Evolutionary conservation across 441 rosid genomes (phyloP), one percentile per base, ranked within the genome.

Genomic region (Mallotus japonicus): DNA sequence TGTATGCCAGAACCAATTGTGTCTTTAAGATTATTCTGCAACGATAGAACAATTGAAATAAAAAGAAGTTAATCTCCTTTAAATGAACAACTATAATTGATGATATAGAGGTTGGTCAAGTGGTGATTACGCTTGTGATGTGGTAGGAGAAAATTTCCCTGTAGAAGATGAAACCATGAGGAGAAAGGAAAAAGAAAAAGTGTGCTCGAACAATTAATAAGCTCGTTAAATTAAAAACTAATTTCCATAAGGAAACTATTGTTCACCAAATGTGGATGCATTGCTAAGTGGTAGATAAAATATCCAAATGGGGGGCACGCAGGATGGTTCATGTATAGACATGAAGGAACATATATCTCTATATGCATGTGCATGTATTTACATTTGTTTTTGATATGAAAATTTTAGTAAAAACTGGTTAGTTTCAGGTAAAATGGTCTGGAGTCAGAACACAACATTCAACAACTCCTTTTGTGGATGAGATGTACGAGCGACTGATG

Each of bases 391-490:
- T 24, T 37, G 6, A 6, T 53, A 56, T 16, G 49, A 32, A 16
- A 65, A 32, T 49, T 44, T 69, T 46, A 65, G 6, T 69, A 63
- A 24, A 46, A 73, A 68, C 20, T 79, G 67, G 34, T 67, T 83
- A 28, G 76, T 83, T 73, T 78, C 87, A 95, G 99, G 87, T 85
- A 63, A 91, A 88, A 82, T 80, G 88, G 83, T 80, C 89, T 68
- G 89, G 88, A 58, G 87, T 79, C 60, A 84, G 57, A 83, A 89
- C 89, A 46, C 79, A 82, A 49, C 87, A 87, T 79, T 90, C 92
- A 51, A 90, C 97, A 10, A 85, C 93, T 79, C 97, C 96, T 77
- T 95, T 92, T 71, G 82, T 95, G 11, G 96, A 95, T 78, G 97
- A 92, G 60, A 88, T 95, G 91, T 89, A 91, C 69, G 83, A 82